A percentile compares a stretch with the other conserved stretches of the same genome.
phyloP scores from a whole-genome alignment of 495 filamentous ascomycete genomes.

The Penicillium antarcticum region DNA sequence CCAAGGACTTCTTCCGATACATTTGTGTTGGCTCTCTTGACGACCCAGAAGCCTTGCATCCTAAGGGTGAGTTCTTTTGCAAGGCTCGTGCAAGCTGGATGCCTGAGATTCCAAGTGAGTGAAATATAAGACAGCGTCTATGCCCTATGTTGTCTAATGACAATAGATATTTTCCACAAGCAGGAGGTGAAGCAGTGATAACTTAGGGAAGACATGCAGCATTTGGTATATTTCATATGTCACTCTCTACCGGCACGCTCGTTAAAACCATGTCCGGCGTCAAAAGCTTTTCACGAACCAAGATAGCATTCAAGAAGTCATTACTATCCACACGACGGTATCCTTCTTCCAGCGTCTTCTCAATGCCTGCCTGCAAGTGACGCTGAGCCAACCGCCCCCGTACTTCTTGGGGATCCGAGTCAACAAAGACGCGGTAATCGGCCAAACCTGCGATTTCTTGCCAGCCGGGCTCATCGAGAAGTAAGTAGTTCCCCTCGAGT shows the following conservation, averaged over 20 bases:
- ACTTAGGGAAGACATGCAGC: not conserved
- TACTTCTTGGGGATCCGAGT: slow-evolving; percentile 31
- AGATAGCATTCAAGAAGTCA: slow-evolving; percentile 38
- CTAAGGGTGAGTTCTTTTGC: slow-evolving; percentile 71
- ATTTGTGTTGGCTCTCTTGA: slow-evolving; percentile 64
- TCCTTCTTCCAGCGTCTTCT: slow-evolving; percentile 37
- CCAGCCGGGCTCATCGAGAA: slow-evolving; percentile 33
- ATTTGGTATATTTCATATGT: not conserved
- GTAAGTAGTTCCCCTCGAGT: slow-evolving; percentile 38
- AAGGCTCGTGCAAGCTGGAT: slow-evolving; percentile 56
- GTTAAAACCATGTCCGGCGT: slow-evolving; percentile 27
- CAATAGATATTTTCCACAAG: slow-evolving; percentile 58
- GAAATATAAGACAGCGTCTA: not conserved
- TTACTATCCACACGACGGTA: slow-evolving; percentile 38
- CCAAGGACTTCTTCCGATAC: slow-evolving; percentile 58
- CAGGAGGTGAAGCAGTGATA: slow-evolving; percentile 52
- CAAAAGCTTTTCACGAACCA: slow-evolving; percentile 25
- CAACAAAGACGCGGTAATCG: slow-evolving; percentile 37
- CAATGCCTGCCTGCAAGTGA: slow-evolving; percentile 39
- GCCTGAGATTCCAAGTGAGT: slow-evolving; percentile 57
- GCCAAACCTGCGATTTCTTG: slow-evolving; percentile 21
- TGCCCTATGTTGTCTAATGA: not conserved
- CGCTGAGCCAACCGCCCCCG: slow-evolving; percentile 31
- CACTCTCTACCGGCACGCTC: slow-evolving; percentile 13
- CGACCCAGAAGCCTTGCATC: slow-evolving; percentile 55